Percentiles rank a stretch among this genome's conserved stretches.
phyloP scores from a whole-genome alignment of 345 rosid species.

The Raphanus raphanistrum region DNA sequence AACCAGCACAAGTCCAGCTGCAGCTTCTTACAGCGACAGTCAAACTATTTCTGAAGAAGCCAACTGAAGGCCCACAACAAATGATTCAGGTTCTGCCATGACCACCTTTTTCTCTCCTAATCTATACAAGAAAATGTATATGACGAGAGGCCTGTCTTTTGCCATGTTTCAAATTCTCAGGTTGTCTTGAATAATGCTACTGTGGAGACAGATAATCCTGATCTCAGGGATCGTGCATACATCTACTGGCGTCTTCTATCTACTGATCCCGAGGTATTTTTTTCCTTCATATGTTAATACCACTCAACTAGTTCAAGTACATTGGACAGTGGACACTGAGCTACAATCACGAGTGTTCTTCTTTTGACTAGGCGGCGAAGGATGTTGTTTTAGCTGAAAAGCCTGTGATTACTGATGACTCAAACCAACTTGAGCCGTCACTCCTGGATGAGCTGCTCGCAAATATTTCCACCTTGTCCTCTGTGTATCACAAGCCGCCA shows the following conservation, averaged over 20 bases:
- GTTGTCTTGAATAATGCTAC: constrained; percentile 96
- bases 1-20: constrained; percentile 97
- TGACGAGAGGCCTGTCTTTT: constrained; percentile 14
- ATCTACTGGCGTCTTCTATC: constrained; percentile 94
- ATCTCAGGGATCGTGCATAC: constrained; percentile 92
- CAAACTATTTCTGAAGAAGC: constrained; percentile 94
- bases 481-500: constrained; percentile 95
- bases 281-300: constrained; percentile 23
- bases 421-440: constrained; percentile 85
- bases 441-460: constrained; percentile 97
- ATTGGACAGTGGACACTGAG: not conserved
- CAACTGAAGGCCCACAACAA: constrained; percentile 98
- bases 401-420: constrained; percentile 92
- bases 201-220: constrained; percentile 98
- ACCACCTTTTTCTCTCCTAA: constrained; percentile 4
- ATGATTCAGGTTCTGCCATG: constrained; percentile 86
- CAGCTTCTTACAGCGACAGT: constrained; percentile 97
- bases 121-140: not conserved
- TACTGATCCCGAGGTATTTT: constrained; percentile 87
- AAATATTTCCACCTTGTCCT: constrained; percentile 87
- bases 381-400: constrained; percentile 97
- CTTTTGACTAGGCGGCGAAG: constrained; percentile 77
- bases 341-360: constrained; percentile 13
- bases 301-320: constrained; percentile 3
- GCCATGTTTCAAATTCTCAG: constrained; percentile 41